Base-by-base conservation (phyloP, 441 rosid genomes). In the Biscutella auriculata region DNA sequence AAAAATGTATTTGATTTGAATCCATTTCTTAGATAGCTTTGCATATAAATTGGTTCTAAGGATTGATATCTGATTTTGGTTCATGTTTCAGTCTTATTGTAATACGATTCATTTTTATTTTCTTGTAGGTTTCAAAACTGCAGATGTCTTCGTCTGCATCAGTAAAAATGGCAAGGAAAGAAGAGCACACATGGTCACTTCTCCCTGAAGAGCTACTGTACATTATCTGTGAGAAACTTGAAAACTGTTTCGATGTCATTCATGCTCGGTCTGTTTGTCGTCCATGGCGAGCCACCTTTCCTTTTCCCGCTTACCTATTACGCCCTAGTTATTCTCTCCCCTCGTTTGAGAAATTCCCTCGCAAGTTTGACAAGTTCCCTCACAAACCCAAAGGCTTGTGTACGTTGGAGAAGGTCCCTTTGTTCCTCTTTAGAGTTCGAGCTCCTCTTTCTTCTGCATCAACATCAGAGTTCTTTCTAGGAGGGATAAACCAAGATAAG, bases 221-320 rank as follows among this genome's bases (percentile, higher is more conserved):
- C 16, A 28, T 63, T 10, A 45, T 63, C 33, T 53, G 33, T 0
- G 16, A 27, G 32, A 35, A 63, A 0, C 40, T 63, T 1, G 48
- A 45, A 9, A 6, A 53, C 10, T 45, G 41, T 35, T 53, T 63
- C 4, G 40, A 54, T 27, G 16, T 21, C 1, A 5, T 63, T 10
- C 68, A 63, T 45, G 61, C 61, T 34, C 47, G 55, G 1, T 53
- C 68, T 45, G 61, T 63, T 36, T 45, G 40, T 47, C 8, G 5
- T 25, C 10, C n/a, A n/a, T 63, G 67, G 67, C 12, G 54, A 53
- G 53, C 61, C 9, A 4, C 6, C 0, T 35, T 63, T 17, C 47
- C 40, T 0, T 53, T 53, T 53, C 67, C 54, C 27, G 13, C 23
- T 44, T 4, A 1, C 16, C 25, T 63, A 1, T 9, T 12, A 34